Evolutionary conservation across 768 basidiomycete genomes (phyloP).

Genomic region (Mycena indigotica): DNA sequence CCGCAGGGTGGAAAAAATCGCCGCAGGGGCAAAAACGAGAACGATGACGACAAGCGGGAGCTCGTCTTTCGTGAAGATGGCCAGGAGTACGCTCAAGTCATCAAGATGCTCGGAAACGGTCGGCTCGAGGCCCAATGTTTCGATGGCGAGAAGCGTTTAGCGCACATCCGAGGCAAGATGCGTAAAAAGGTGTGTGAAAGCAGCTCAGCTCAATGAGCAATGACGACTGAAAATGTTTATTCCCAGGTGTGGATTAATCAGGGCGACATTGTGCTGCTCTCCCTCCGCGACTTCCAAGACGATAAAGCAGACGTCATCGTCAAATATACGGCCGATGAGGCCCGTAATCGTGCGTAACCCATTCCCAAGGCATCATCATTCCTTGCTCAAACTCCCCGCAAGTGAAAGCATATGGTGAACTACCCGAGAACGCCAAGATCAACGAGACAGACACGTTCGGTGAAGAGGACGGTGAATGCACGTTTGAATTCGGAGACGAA

Average conservation of each 20-base stretch:
- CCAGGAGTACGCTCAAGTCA: constrained; percentile 98
- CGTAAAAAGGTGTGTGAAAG: constrained; percentile 92
- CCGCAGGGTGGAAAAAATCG: constrained; percentile 96
- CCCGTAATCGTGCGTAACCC: constrained; percentile 64
- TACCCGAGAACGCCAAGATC: constrained; percentile 95
- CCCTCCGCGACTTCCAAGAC: constrained; percentile 97
- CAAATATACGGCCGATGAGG: constrained; percentile 97
- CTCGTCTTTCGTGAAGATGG: constrained; percentile 98
- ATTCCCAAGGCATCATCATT: constrained; percentile 6
- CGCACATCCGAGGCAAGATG: constrained; percentile 99
- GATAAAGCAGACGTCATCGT: constrained; percentile 99
- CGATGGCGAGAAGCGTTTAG: constrained; percentile 96
- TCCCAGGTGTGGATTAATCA: constrained; percentile 97
- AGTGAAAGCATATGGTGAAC: constrained; percentile 98
- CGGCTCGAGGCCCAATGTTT: constrained; percentile 96
- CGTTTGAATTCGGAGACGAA: constrained; percentile 88
- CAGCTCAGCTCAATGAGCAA: no score
- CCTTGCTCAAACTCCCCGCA: constrained; percentile 14
- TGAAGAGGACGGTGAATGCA: constrained; percentile 87
- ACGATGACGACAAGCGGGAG: constrained; percentile 98
- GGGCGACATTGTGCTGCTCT: constrained; percentile 93
- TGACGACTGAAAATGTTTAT: no score
- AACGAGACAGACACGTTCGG: constrained; percentile 95
- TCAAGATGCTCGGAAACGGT: constrained; percentile 98
- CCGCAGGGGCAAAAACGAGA: constrained; percentile 99